Base-by-base conservation (phyloP, 108 stramenopile species). In the Licmophora abbreviata region DNA sequence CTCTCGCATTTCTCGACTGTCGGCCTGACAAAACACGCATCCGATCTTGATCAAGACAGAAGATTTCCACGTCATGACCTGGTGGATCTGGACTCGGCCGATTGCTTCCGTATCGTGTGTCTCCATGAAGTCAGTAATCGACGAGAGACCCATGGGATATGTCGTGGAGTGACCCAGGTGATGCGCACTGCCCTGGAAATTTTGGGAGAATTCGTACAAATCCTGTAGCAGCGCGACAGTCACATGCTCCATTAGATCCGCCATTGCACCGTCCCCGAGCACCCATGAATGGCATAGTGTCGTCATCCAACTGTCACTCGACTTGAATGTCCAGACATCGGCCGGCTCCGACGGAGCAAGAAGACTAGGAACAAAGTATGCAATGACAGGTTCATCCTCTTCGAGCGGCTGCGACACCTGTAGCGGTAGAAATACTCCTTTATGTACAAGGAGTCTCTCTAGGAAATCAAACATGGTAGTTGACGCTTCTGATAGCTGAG, bases 281-380 rank as follows among this genome's bases (percentile, higher is more conserved):
- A 83, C 29, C 67, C 77, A 64, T 14, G 76, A 69, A 51, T 77
- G 58, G 27, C 72, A 74, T 15, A 81, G 22, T 17, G 73, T 74
- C 29, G 62, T 71, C 58, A 76, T 73, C 67, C 71, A 79, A 15
- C 71, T 47, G 18, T 83, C 79, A 36, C 61, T 69, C 3, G 77
- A 69, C 52, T 83, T 83, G 64, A 71, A 88, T 2, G 75, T 81
- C 86, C 86, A 88, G n/a, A 76, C 53, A 38, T 78, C 79, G 3
- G 49, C 45, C 18, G 71, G 43, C 29, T 77, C 68, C 0, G 64
- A 63, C 45, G 65, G 66, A 18, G 76, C 66, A 14, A 88, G 57
- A 17, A 88, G 51, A 28, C 73, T 75, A 5, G 86, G 86, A 14
- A 88, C 65, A 59, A 88, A 88, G 43, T 77, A 88, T 22, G 68